Evolutionary conservation across 495 filamentous ascomycete genomes (phyloP).

Genomic region (Amorphotheca resinae): DNA sequence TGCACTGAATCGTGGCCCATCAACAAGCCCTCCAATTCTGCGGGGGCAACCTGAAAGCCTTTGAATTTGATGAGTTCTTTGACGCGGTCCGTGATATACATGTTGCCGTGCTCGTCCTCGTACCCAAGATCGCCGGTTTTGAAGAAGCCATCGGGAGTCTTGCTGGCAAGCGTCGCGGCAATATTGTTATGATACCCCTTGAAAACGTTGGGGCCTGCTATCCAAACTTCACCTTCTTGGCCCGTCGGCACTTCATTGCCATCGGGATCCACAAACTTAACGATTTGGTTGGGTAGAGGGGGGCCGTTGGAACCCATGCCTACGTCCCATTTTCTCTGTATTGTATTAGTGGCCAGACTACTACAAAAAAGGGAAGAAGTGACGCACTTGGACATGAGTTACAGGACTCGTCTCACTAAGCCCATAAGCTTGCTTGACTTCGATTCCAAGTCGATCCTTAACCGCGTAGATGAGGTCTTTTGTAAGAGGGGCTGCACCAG

Average conservation of each 20-base stretch:
- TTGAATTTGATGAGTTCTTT: conserved; percentile 63
- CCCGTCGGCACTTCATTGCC: conserved; percentile 25
- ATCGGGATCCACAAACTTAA: conserved; percentile 60
- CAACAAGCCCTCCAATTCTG: conserved; percentile 62
- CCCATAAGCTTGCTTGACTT: conserved; percentile 48
- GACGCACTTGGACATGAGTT: conserved; percentile 46
- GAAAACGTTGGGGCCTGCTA: conserved; percentile 55
- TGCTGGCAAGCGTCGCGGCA: conserved; percentile 37
- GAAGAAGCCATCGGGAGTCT: conserved; percentile 53
- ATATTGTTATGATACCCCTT: conserved; percentile 53
- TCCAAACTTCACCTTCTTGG: conserved; percentile 52
- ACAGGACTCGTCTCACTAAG: conserved; percentile 41
- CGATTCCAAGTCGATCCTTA: conserved; percentile 56
- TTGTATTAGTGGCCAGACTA: too few relatives aligned
- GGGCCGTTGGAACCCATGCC: conserved; percentile 70
- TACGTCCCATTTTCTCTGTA: conserved; percentile 54
- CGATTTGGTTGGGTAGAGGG: conserved; percentile 66
- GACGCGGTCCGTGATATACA: conserved; percentile 55
- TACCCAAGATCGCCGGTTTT: conserved; percentile 57
- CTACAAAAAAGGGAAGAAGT: conserved; percentile 32
- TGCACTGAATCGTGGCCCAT: conserved; percentile 53
- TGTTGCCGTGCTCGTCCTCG: conserved; percentile 42
- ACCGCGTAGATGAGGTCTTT: conserved; percentile 68
- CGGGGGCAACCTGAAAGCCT: conserved; percentile 63
- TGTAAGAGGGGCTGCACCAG: conserved; percentile 78